Base-by-base conservation (phyloP, 768 basidiomycete species). In the Amanita jacksonii region DNA sequence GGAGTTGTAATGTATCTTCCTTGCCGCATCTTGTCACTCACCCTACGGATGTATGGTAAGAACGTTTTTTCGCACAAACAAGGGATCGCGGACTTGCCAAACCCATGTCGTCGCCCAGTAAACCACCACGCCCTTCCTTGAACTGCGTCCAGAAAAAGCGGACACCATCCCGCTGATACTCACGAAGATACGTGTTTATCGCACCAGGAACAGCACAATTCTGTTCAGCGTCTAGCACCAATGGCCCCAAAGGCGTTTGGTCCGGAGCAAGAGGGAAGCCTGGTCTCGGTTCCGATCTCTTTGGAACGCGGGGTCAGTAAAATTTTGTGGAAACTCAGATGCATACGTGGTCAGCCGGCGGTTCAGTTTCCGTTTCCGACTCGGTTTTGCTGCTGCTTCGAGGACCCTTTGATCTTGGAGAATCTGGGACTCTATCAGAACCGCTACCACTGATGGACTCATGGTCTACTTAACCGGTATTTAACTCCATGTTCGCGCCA, bases 91-190 rank as follows among this genome's bases (percentile, higher is more conserved):
- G 15, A 56, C 63, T 53, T 53, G 81, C 79, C 49, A 83, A 67
- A 51, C 90, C 94, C 94, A 98, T 98, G 55, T 98, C 94, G 57
- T 98, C 94, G 4, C 94, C 94, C 3, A 98, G 70, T 8, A 97
- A 58, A 0, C 84, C 93, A 0, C 94, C 94, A 34, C 69, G 66
- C 0, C 70, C 73, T 51, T 81, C 65, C 22, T 67, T 61, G 56
- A 84, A 96, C 36, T 80, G 72, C 10, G 72, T 66, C 63, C 76
- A 96, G 38, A 97, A 74, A 62, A 97, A 97, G 32, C 68, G 60
- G 9, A 85, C 76, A 6, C 94, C 94, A 8, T 91, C 81, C 25
- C 89, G 72, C 55, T 98, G 94, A 54, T 98, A 98, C 25, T 80
- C 77, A 43, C 93, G 80, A n/a, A 97, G 67, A 58, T 81, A 88